These are phyloP conservation scores for Theobroma cacao DNA, from an alignment of 345 rosid genomes.

Conservation along the genomic window DNA sequence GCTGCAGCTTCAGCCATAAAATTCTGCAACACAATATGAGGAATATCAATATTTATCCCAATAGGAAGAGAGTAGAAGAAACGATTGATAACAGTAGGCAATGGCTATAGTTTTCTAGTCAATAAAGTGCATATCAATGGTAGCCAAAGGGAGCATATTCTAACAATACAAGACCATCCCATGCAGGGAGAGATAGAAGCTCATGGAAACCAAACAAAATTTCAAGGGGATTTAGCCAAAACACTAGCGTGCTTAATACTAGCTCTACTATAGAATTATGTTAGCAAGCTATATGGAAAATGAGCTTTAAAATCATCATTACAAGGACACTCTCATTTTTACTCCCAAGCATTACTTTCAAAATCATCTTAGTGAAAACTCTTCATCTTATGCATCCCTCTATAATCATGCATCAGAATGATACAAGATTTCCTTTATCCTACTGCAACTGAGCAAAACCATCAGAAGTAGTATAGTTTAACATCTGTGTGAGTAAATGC, in stretches of 20 bases:
- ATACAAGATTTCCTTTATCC: background rate
- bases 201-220: background rate
- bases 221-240: background rate
- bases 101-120: background rate
- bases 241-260: background rate
- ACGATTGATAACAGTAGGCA: background rate
- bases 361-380: background rate
- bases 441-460: background rate
- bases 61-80: background rate
- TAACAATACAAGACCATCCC: background rate
- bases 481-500: background rate
- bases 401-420: background rate
- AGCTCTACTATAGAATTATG: background rate
- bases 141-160: background rate
- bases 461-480: background rate
- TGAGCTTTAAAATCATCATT: background rate
- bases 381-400: background rate
- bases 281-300: background rate
- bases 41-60: constrained; percentile 2
- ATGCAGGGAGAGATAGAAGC: background rate
- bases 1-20: constrained; percentile 77
- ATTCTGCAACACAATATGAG: constrained; percentile 55
- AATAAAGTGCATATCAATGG: background rate
- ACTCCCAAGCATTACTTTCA: too few relatives aligned
- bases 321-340: background rate